These are phyloP conservation scores for Hypoxylon cercidicola DNA, from an alignment of 495 filamentous ascomycete species.

Conservation along the genomic window DNA sequence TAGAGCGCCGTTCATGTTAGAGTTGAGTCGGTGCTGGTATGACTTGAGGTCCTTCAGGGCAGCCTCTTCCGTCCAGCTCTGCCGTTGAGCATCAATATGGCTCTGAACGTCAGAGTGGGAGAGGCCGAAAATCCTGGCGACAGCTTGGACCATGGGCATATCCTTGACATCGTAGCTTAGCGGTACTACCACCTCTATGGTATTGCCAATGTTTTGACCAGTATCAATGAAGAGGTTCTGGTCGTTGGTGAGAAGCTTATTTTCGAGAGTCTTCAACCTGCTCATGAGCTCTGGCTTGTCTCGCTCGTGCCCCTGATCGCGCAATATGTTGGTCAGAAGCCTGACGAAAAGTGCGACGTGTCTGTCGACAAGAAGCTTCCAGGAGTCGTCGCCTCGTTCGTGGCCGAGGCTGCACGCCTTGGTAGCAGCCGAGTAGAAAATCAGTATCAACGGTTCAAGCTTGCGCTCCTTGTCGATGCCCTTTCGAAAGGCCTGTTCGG, in stretches of 20 bases:
- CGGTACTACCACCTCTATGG: slow-evolving; percentile 80
- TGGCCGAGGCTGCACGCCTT: slow-evolving; percentile 90
- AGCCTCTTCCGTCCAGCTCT: slow-evolving; percentile 88
- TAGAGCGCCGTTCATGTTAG: slow-evolving; percentile 79
- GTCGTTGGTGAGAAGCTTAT: slow-evolving; percentile 93
- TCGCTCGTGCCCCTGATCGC: slow-evolving; percentile 75
- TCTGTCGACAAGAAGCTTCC: slow-evolving; percentile 92
- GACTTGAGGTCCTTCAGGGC: slow-evolving; percentile 90
- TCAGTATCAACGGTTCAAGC: slow-evolving; percentile 92
- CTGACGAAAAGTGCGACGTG: slow-evolving; percentile 96
- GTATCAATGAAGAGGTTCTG: slow-evolving; percentile 78
- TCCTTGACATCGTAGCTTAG: slow-evolving; percentile 93
- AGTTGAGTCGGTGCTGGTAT: slow-evolving; percentile 87
- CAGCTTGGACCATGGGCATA: slow-evolving; percentile 91
- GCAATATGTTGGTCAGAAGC: slow-evolving; percentile 80
- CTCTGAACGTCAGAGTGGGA: slow-evolving; percentile 79
- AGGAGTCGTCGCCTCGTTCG: slow-evolving; percentile 82
- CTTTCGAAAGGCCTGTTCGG: slow-evolving; percentile 85
- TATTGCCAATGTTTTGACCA: slow-evolving; percentile 64
- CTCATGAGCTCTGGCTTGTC: slow-evolving; percentile 84
- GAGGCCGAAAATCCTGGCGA: slow-evolving; percentile 84
- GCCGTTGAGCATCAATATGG: slow-evolving; percentile 83
- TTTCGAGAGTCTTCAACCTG: slow-evolving; percentile 84
- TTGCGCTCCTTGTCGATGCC: slow-evolving; percentile 93
- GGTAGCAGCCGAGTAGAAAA: slow-evolving; percentile 75